A percentile compares a stretch with the other conserved stretches of the same genome.
These are phyloP conservation scores for Earliella scabrosa DNA, from an alignment of 1,284 basidiomycete genomes.

Conservation along the genomic window DNA sequence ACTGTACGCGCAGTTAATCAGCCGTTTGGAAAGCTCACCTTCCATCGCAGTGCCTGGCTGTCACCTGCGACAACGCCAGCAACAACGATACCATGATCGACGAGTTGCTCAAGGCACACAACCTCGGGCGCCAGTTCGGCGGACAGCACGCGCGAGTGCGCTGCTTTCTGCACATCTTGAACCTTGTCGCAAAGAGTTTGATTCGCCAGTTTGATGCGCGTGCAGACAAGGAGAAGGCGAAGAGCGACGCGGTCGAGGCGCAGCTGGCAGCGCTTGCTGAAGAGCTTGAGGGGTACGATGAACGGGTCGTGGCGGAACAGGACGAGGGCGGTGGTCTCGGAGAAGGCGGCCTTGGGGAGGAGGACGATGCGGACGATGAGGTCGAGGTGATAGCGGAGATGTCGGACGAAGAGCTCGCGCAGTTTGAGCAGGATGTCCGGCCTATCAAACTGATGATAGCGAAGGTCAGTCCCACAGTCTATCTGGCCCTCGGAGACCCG, in stretches of 20 bases:
- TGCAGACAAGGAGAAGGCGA: not conserved
- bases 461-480: conserved; percentile 20
- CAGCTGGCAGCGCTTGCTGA: not conserved
- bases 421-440: conserved; percentile 8
- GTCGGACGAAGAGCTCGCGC: conserved; percentile 3
- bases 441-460: conserved; percentile 20
- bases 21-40: not conserved
- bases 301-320: not conserved
- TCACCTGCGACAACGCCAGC: not conserved
- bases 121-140: conserved; percentile 18
- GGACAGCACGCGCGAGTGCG: conserved; percentile 25
- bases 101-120: conserved; percentile 1
- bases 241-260: not conserved
- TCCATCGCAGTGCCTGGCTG: not conserved
- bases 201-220: conserved; percentile 20
- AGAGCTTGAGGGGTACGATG: not conserved
- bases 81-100: not conserved
- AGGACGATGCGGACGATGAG: conserved; percentile 7
- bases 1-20: conserved; percentile 11
- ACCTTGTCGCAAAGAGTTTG: conserved; percentile 33
- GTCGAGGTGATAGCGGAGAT: conserved; percentile 4
- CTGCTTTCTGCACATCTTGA: conserved; percentile 41
- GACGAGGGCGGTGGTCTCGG: not conserved
- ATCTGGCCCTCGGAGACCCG: too few species aligned
- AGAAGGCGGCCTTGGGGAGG: conserved; percentile 4